Percentiles rank a stretch among this genome's conserved stretches.
Conservation (phyloP, 1,284 basidiomycete species). For the Cryptococcus sp. region DNA sequence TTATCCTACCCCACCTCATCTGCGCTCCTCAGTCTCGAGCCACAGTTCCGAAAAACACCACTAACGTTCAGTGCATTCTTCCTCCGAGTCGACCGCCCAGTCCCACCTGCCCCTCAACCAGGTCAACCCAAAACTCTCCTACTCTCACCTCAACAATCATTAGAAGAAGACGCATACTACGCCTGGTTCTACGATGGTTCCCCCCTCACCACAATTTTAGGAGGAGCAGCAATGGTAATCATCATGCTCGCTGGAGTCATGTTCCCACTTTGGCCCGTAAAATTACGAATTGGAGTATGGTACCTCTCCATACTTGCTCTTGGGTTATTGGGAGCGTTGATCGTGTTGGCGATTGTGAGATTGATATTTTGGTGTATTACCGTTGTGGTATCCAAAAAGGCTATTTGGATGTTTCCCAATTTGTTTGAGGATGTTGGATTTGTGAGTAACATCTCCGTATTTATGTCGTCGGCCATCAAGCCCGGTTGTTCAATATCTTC, state of each 20-base stretch:
- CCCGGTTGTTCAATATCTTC: background rate
- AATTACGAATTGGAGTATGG: conserved; percentile 92
- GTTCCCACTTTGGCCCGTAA: conserved; percentile 97
- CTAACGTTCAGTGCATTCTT: conserved; percentile 62
- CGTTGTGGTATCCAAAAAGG: conserved; percentile 76
- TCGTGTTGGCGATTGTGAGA: conserved; percentile 84
- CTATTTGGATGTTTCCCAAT: conserved; percentile 99
- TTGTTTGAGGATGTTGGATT: conserved; percentile 98
- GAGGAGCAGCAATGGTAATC: conserved; percentile 84
- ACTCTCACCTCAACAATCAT: conserved; percentile 74
- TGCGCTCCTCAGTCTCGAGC: no score
- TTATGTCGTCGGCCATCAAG: no score
- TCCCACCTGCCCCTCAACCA: conserved; percentile 69
- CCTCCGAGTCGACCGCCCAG: conserved; percentile 78
- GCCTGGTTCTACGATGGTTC: conserved; percentile 97
- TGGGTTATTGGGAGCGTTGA: conserved; percentile 84
- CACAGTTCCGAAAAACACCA: no score
- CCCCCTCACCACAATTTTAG: conserved; percentile 89
- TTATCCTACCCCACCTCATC: no score
- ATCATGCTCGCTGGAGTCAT: conserved; percentile 96
- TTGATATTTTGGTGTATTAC: conserved; percentile 93
- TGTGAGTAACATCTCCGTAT: conserved; percentile 60
- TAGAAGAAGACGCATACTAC: conserved; percentile 70
- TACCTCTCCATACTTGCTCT: conserved; percentile 87
- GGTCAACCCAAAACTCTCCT: conserved; percentile 74